Conservation (phyloP, 805 yeast species). For the Candida silvatica region DNA sequence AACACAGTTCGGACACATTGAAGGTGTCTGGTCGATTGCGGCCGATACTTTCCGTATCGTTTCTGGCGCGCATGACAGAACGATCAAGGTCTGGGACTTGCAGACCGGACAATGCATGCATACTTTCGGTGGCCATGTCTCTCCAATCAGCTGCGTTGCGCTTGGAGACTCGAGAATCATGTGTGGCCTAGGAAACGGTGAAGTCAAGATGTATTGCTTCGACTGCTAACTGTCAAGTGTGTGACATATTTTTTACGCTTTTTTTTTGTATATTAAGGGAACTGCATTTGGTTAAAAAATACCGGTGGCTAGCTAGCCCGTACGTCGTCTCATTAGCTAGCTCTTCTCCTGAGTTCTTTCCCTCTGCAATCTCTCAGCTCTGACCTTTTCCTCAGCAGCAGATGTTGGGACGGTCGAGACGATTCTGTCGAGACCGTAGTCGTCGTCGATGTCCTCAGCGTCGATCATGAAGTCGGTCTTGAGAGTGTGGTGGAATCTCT, state of each 20-base stretch:
- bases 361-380: background rate
- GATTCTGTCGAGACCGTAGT: background rate
- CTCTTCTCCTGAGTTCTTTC: too few relatives aligned
- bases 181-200: constrained; percentile 85
- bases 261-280: background rate
- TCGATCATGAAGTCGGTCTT: constrained; percentile 6
- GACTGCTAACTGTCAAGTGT: constrained; percentile 29
- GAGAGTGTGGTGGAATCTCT: constrained; percentile 5
- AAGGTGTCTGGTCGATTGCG: constrained; percentile 96
- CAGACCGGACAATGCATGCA: constrained; percentile 93
- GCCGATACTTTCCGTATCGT: constrained; percentile 94
- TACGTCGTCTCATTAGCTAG: too few relatives aligned
- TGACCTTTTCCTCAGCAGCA: background rate
- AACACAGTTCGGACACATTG: constrained; percentile 96
- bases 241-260: background rate
- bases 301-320: background rate
- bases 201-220: constrained; percentile 77
- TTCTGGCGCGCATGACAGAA: constrained; percentile 89
- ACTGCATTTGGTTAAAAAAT: background rate
- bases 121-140: constrained; percentile 69
- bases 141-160: constrained; percentile 64
- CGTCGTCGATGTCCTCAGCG: constrained; percentile 3
- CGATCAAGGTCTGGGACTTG: constrained; percentile 90
- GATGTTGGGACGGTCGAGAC: constrained; percentile 3
- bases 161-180: constrained; percentile 85